phyloP scores from a whole-genome alignment of 495 filamentous ascomycete genomes.

The Trichoderma asperelloides region DNA sequence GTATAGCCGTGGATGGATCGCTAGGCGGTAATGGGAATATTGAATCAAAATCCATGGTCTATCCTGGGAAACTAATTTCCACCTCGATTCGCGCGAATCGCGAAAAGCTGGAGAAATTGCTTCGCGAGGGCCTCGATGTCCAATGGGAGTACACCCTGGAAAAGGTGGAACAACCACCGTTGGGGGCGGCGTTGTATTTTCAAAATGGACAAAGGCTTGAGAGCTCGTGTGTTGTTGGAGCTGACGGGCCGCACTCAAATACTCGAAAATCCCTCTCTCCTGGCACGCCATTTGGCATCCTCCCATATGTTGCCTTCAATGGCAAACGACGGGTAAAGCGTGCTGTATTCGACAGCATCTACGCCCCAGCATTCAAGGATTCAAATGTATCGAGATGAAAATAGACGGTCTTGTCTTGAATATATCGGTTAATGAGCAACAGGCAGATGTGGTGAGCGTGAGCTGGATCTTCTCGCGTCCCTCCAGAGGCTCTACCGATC shows the following conservation, averaged over 20 bases:
- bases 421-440: slow-evolving; percentile 19
- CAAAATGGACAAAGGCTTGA: slow-evolving; percentile 14
- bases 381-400: slow-evolving; percentile 8
- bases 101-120: slow-evolving; percentile 12
- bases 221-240: slow-evolving; percentile 22
- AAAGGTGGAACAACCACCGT: slow-evolving; percentile 8
- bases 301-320: slow-evolving; percentile 32
- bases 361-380: slow-evolving; percentile 1
- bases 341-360: slow-evolving; percentile 13
- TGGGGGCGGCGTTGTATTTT: not conserved
- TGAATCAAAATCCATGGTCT: not conserved
- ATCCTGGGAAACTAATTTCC: not conserved
- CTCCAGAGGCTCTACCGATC: slow-evolving; percentile 16
- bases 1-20: slow-evolving; percentile 20
- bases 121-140: slow-evolving; percentile 26
- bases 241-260: slow-evolving; percentile 30
- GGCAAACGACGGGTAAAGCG: slow-evolving; percentile 24
- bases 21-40: slow-evolving; percentile 4
- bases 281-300: slow-evolving; percentile 18
- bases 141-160: slow-evolving; percentile 20
- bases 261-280: slow-evolving; percentile 22
- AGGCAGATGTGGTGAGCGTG: slow-evolving; percentile 14
- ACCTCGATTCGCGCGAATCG: slow-evolving; percentile 25
- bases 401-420: slow-evolving; percentile 19
- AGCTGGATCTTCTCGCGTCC: slow-evolving; percentile 32